A percentile compares a stretch with the other conserved stretches of the same genome.
Evolutionary conservation across 148 eudicot species (phyloP).

Genomic region (Amaranthus hypochondriacus): DNA sequence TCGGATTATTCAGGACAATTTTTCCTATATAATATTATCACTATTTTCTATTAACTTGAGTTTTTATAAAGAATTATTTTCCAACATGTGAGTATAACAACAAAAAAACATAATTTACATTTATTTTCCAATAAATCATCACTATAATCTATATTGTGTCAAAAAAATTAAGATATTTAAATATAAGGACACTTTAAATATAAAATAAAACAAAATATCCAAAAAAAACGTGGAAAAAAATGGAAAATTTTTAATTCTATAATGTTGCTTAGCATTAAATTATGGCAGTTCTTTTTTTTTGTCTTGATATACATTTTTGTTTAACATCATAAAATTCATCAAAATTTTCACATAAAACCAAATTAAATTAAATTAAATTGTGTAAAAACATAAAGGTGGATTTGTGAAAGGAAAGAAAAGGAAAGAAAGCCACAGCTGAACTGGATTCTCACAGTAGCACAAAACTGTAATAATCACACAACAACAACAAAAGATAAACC

Average conservation of each 20-base stretch:
- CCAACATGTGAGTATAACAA: too few species aligned
- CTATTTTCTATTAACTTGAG: too few species aligned
- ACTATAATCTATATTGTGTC: too few species aligned
- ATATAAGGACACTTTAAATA: too few species aligned
- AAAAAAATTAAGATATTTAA: too few species aligned
- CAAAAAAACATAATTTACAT: too few species aligned
- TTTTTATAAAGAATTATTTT: too few species aligned
- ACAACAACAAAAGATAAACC: slow-evolving; percentile 17
- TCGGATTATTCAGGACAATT: too few species aligned
- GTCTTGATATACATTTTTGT: neutral
- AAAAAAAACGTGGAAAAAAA: neutral
- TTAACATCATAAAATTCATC: neutral
- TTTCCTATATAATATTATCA: too few species aligned
- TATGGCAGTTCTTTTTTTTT: neutral
- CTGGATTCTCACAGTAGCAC: slow-evolving; percentile 29
- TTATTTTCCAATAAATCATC: too few species aligned
- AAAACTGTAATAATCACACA: slow-evolving; percentile 29
- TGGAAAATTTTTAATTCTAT: neutral
- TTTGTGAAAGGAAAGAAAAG: slow-evolving; percentile 1
- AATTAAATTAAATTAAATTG: slow-evolving; percentile 1
- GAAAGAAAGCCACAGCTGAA: slow-evolving; percentile 25
- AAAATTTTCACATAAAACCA: neutral
- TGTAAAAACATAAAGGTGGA: neutral
- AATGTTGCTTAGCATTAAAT: neutral
- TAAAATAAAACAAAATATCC: too few species aligned